Evolutionary conservation across 495 filamentous ascomycete species (phyloP), one percentile per base, ranked within the genome.

Genomic region (Delitschia confertaspora): DNA sequence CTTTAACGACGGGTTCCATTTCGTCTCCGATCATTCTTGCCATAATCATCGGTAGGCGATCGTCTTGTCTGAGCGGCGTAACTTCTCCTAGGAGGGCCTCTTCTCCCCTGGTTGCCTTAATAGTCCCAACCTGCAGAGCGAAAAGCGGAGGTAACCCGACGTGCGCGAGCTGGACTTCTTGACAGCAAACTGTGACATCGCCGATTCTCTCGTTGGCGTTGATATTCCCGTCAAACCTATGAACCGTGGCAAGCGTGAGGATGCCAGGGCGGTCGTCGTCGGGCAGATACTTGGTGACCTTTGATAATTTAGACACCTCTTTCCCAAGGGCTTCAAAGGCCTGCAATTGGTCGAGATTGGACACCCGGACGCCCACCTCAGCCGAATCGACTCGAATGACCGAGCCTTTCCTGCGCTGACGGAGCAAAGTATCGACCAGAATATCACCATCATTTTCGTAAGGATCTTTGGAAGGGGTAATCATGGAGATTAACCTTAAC

Each of bases 371-470:
- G 35, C 75, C 75, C 17, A 85, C 54, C 17, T 64, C 71, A n/a
- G 72, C 72, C 14, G 91, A 61, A 3, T 73, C 78, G 17, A 82
- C 58, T 26, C 85, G 80, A 32, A 93, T 70, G 13, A 95, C 82
- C n/a, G 81, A 74, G 2, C 89, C 93, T 59, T 95, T 88, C 53
- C 78, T 75, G 40, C 93, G 70, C 61, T 99, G 93, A n/a, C 84
- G 73, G 17, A 96, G 65, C 2, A 99, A 71, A 0, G 83, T 95
- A 47, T 96, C 91, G 8, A 96, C 70, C 66, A 99, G 77, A 45
- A 99, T 94, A 56, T 95, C 93, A 53, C 95, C 88, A 47, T 88
- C 83, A 33, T 83, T 76, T 42, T 93, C 88, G 55, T 93, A 95
- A 50, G 85, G 88, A 61, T 91, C 77, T 48, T 85, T 88, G 1